phyloP scores from a whole-genome alignment of 2,329 filamentous ascomycete genomes.

The Epichloe baconii region DNA sequence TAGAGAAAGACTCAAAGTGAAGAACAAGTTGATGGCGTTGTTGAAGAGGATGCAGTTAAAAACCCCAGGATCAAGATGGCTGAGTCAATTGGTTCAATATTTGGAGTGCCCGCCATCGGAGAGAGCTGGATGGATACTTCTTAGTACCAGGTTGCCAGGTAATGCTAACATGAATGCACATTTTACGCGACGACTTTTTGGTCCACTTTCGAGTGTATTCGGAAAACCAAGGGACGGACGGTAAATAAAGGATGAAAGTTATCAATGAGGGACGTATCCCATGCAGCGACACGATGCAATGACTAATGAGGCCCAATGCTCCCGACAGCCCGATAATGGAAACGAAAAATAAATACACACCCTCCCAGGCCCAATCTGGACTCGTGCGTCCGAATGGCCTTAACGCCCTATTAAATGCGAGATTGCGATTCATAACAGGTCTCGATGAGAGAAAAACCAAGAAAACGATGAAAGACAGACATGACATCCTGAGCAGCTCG shows the following conservation, averaged over 20 bases:
- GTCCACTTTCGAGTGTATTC: not conserved
- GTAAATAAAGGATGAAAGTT: no score
- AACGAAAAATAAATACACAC: not conserved
- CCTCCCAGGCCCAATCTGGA: not conserved
- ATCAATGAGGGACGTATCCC: not conserved
- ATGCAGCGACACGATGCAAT: not conserved
- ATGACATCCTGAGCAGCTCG: not conserved
- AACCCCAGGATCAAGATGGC: not conserved
- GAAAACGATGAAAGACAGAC: not conserved
- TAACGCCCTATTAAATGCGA: not conserved
- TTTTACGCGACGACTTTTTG: not conserved
- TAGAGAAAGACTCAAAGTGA: not conserved
- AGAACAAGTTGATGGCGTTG: not conserved
- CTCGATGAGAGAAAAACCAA: not conserved
- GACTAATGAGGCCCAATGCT: not conserved
- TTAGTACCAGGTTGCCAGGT: no score
- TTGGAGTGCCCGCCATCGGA: constrained; percentile 18
- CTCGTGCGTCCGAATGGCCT: not conserved
- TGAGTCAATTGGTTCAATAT: constrained; percentile 5
- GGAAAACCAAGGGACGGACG: no score
- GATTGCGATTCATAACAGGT: not conserved
- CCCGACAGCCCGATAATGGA: not conserved
- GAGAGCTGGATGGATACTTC: constrained; percentile 6
- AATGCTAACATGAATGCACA: no score
- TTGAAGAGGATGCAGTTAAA: not conserved